Percentiles rank a stretch among this genome's conserved stretches.
Evolutionary conservation across 2,329 filamentous ascomycete species (phyloP).

Genomic region (Arthrocladium fulminans): DNA sequence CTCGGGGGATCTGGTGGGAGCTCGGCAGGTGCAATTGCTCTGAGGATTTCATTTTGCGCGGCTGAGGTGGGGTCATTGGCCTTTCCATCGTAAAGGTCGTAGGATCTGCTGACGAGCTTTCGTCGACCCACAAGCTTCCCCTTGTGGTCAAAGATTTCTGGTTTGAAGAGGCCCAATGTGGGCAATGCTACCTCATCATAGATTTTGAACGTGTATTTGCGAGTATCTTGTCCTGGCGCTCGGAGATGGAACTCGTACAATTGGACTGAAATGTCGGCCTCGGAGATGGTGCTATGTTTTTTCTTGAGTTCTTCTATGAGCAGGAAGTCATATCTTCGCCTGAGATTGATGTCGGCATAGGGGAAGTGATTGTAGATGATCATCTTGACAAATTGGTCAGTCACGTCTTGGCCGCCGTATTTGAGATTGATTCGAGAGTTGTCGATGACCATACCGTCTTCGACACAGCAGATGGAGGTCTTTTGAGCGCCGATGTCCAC

Average conservation of each 20-base stretch:
- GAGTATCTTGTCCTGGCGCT: slow-evolving; percentile 76
- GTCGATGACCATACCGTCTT: slow-evolving; percentile 89
- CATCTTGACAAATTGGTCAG: slow-evolving; percentile 93
- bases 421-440: slow-evolving; percentile 94
- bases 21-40: slow-evolving; percentile 38
- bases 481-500: slow-evolving; percentile 96
- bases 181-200: slow-evolving; percentile 96
- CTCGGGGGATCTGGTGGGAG: slow-evolving; percentile 21
- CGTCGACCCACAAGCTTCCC: slow-evolving; percentile 70
- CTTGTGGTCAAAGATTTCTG: slow-evolving; percentile 65
- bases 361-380: slow-evolving; percentile 95
- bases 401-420: slow-evolving; percentile 85
- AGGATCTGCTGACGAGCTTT: slow-evolving; percentile 75
- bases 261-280: slow-evolving; percentile 81
- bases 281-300: slow-evolving; percentile 84
- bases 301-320: slow-evolving; percentile 93
- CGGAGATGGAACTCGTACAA: slow-evolving; percentile 84
- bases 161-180: slow-evolving; percentile 89
- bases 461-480: slow-evolving; percentile 92
- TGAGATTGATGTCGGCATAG: slow-evolving; percentile 87
- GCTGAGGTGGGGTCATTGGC: slow-evolving; percentile 83
- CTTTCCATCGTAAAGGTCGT: slow-evolving; percentile 86
- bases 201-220: slow-evolving; percentile 91
- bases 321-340: slow-evolving; percentile 80
- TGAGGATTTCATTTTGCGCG: slow-evolving; percentile 64